phyloP scores from a whole-genome alignment of 805 yeast genomes.

The Ogataea thermomethanolica region DNA sequence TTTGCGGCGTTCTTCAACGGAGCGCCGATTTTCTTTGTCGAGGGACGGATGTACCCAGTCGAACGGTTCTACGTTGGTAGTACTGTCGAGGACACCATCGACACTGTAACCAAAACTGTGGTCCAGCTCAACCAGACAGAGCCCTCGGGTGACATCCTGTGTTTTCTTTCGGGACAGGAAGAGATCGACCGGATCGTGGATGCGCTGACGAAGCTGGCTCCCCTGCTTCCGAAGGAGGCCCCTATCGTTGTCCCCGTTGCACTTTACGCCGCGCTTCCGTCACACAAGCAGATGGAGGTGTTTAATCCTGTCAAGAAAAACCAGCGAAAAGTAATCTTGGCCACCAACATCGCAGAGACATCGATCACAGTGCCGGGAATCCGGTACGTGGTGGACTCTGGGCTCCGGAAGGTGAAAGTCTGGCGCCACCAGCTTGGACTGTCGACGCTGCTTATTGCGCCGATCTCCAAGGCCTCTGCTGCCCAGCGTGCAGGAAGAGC shows the following conservation, averaged over 20 bases:
- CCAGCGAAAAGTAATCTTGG: constrained; percentile 79
- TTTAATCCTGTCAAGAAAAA: constrained; percentile 62
- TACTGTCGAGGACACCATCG: constrained; percentile 80
- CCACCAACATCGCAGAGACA: constrained; percentile 97
- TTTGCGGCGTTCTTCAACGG: constrained; percentile 73
- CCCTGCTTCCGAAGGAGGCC: constrained; percentile 65
- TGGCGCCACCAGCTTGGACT: constrained; percentile 93
- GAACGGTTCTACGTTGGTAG: constrained; percentile 60
- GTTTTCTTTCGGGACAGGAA: constrained; percentile 94
- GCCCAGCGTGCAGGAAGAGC: constrained; percentile 97
- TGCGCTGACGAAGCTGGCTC: constrained; percentile 56
- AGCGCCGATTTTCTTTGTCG: constrained; percentile 83
- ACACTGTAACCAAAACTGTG: constrained; percentile 66
- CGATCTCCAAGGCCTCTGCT: constrained; percentile 92
- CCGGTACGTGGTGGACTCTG: constrained; percentile 88
- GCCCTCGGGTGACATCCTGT: constrained; percentile 84
- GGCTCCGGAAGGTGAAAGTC: constrained; percentile 87
- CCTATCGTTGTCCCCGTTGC: constrained; percentile 79
- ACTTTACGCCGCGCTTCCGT: constrained; percentile 90
- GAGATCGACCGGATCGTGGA: constrained; percentile 86
- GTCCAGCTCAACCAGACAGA: constrained; percentile 78
- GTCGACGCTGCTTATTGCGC: constrained; percentile 87
- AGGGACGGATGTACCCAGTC: constrained; percentile 88
- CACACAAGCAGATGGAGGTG: constrained; percentile 76
- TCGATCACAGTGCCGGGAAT: constrained; percentile 96